Conservation (phyloP, 2,329 filamentous ascomycete species). For the Fusarium pseudoanthophilum region DNA sequence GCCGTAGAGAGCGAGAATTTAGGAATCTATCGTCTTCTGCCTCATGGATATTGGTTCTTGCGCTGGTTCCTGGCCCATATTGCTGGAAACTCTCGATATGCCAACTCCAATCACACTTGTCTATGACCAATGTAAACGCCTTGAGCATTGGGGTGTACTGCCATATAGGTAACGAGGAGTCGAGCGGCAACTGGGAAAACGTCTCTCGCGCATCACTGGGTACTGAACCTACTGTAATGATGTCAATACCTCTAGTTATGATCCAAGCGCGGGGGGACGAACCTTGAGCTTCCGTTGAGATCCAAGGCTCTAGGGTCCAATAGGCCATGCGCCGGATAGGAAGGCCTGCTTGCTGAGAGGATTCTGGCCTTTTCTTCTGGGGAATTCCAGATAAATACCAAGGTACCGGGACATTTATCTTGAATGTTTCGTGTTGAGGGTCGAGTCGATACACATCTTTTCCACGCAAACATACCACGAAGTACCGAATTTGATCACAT, state of each 20-base stretch:
- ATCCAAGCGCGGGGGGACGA: not conserved
- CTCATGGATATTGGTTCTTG: not conserved
- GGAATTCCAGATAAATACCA: fast-evolving
- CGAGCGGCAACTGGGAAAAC: fast-evolving
- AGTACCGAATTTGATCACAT: not conserved
- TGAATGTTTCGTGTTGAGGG: not conserved
- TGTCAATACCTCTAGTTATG: not conserved
- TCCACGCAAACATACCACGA: fast-evolving
- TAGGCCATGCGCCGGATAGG: not conserved
- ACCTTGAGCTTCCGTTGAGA: not conserved
- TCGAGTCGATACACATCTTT: not conserved
- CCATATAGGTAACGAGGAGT: not conserved
- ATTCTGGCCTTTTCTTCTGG: fast-evolving
- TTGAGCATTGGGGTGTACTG: not conserved
- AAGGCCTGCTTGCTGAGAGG: not conserved
- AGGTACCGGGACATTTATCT: not conserved
- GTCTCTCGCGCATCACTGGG: fast-evolving
- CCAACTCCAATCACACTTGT: fast-evolving
- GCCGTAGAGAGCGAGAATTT: too few species aligned
- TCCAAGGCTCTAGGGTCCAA: fast-evolving
- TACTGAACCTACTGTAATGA: not conserved
- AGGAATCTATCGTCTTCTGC: too few species aligned
- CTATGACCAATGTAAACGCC: not conserved
- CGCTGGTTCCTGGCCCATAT: not conserved
- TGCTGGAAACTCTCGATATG: not conserved